phyloP scores from a whole-genome alignment of 2,329 filamentous ascomycete genomes.

The Torrubiellomyces zombiae region DNA sequence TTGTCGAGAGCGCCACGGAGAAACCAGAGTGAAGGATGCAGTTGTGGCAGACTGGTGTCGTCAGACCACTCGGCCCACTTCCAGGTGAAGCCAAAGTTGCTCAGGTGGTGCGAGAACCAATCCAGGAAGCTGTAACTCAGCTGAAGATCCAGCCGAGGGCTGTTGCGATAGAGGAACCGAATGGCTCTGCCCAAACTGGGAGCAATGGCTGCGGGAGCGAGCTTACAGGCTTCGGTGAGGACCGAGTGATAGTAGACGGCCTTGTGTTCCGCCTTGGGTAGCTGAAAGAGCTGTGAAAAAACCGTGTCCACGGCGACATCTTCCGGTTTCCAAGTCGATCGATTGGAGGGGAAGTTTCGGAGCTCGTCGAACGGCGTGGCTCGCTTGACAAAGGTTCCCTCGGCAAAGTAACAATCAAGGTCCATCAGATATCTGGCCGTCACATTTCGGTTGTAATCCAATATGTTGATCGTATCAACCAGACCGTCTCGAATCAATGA shows the following conservation, averaged over 20 bases:
- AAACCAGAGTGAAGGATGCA: slow-evolving; percentile 85
- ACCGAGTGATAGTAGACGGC: slow-evolving; percentile 93
- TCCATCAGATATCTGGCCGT: slow-evolving; percentile 84
- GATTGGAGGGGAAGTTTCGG: slow-evolving; percentile 45
- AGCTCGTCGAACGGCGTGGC: slow-evolving; percentile 86
- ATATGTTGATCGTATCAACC: slow-evolving; percentile 81
- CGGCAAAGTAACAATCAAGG: slow-evolving; percentile 84
- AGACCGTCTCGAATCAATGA: slow-evolving; percentile 74
- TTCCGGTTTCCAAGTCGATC: slow-evolving; percentile 88
- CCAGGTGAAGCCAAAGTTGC: slow-evolving; percentile 98
- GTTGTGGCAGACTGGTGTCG: slow-evolving; percentile 58
- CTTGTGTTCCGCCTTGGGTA: slow-evolving; percentile 80
- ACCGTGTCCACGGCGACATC: slow-evolving; percentile 95
- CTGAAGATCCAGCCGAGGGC: slow-evolving; percentile 73
- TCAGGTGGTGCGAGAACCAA: slow-evolving; percentile 95
- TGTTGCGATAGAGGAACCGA: slow-evolving; percentile 71
- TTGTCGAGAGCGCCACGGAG: slow-evolving; percentile 84
- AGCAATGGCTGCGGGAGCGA: slow-evolving; percentile 89
- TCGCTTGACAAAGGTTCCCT: slow-evolving; percentile 81
- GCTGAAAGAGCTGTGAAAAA: slow-evolving; percentile 83
- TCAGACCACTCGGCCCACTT: slow-evolving; percentile 97
- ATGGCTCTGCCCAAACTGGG: slow-evolving; percentile 88
- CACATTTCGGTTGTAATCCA: slow-evolving; percentile 81
- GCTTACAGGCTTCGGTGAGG: slow-evolving; percentile 87
- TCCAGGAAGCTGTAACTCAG: slow-evolving; percentile 77